Evolutionary conservation across 2,329 filamentous ascomycete species (phyloP).

Genomic region (Fusarium globosum): DNA sequence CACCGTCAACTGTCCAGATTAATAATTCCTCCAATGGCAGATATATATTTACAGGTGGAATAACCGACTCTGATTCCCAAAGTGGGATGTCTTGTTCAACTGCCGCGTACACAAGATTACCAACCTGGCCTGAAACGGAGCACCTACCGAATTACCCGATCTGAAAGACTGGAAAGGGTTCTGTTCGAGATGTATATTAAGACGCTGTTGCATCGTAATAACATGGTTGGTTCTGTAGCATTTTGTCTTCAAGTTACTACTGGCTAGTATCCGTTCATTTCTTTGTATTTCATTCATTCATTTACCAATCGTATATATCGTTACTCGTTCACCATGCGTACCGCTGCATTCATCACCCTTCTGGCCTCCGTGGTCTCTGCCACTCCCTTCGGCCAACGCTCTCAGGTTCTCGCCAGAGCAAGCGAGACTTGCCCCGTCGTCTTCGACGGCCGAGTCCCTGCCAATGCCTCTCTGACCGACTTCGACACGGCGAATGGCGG

Average conservation of each 20-base stretch:
- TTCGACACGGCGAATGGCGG: slow-evolving; percentile 56
- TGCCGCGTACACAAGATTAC: slow-evolving; percentile 11
- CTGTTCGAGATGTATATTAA: background rate
- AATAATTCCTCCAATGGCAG: slow-evolving; percentile 34
- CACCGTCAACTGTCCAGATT: background rate
- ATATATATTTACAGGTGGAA: background rate
- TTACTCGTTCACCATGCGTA: slow-evolving; percentile 27
- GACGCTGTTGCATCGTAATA: background rate
- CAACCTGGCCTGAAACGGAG: slow-evolving; percentile 6
- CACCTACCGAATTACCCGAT: slow-evolving; percentile 28
- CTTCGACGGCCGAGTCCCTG: slow-evolving; percentile 60
- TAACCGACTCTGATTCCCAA: background rate
- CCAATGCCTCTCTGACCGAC: slow-evolving; percentile 49
- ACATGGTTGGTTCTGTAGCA: background rate
- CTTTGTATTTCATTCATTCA: slow-evolving; percentile 18
- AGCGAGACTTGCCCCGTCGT: slow-evolving; percentile 47
- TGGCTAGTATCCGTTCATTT: slow-evolving; percentile 36
- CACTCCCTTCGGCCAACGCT: slow-evolving; percentile 16
- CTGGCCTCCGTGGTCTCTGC: slow-evolving; percentile 34
- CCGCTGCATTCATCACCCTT: slow-evolving; percentile 27
- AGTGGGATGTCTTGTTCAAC: slow-evolving; percentile 14
- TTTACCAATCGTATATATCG: slow-evolving; percentile 11
- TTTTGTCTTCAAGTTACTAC: slow-evolving; percentile 24
- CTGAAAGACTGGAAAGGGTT: background rate
- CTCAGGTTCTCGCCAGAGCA: background rate